Conservation (phyloP, 1,139 yeast species). For the Scheffersomyces stambukii region DNA sequence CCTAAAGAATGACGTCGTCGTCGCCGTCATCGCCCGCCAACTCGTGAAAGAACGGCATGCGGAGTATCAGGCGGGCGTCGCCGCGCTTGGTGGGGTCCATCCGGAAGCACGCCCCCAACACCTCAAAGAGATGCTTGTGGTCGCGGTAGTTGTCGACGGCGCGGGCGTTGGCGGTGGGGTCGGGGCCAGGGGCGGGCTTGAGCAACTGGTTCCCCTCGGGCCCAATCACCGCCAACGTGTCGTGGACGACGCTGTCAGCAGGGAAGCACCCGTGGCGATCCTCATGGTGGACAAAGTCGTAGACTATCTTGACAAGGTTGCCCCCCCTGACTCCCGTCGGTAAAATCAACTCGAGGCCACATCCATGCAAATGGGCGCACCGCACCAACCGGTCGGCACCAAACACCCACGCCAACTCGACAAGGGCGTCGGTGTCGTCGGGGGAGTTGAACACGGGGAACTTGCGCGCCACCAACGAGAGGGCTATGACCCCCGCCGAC, state of each 20-base stretch:
- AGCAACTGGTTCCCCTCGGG: slow-evolving; percentile 22
- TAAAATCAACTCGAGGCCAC: slow-evolving; percentile 69
- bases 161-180: slow-evolving; percentile 6
- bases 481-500: slow-evolving; percentile 87
- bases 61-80: slow-evolving; percentile 53
- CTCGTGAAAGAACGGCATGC: slow-evolving; percentile 52
- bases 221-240: slow-evolving; percentile 32
- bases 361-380: slow-evolving; percentile 83
- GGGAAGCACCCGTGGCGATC: slow-evolving; percentile 34
- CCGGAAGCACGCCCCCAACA: slow-evolving; percentile 51
- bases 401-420: slow-evolving; percentile 80
- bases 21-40: slow-evolving; percentile 21
- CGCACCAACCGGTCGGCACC: slow-evolving; percentile 72
- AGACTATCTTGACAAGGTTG: slow-evolving; percentile 29
- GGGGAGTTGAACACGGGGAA: slow-evolving; percentile 87
- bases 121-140: slow-evolving; percentile 46
- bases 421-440: slow-evolving; percentile 87
- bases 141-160: slow-evolving; percentile 28
- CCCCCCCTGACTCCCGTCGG: too few relatives aligned
- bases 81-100: slow-evolving; percentile 55
- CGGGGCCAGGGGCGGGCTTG: slow-evolving; percentile 16
- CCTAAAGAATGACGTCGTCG: slow-evolving; percentile 34
- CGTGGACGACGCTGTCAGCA: slow-evolving; percentile 33
- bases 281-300: slow-evolving; percentile 30
- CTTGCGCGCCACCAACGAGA: slow-evolving; percentile 66